Conservation (phyloP, 768 basidiomycete species). For the Agaricus bisporus region DNA sequence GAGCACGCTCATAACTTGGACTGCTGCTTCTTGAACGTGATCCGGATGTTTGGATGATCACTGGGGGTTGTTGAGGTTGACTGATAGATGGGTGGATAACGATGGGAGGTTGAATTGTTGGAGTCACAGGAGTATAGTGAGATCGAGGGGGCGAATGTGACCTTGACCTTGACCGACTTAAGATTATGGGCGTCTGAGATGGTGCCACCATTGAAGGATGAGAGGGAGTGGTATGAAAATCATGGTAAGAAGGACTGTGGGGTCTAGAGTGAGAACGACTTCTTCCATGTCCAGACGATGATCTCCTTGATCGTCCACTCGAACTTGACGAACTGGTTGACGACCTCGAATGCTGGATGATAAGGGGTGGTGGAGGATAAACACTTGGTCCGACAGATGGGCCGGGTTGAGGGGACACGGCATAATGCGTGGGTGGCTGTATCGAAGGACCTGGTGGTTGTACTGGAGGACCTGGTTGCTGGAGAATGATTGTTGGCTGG, state of each 20-base stretch:
- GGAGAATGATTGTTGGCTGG: constrained; percentile 9
- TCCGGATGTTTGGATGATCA: constrained; percentile 1
- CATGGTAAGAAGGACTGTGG: neutral
- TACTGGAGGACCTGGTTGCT: constrained; percentile 17
- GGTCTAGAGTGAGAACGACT: constrained; percentile 1
- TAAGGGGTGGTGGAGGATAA: constrained; percentile 7
- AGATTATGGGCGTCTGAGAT: constrained; percentile 7
- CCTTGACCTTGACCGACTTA: constrained; percentile 15
- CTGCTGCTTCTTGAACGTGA: neutral
- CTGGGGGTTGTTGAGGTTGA: neutral
- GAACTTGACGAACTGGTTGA: neutral
- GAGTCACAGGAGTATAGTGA: neutral
- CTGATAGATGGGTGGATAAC: neutral
- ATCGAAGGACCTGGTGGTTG: constrained; percentile 18
- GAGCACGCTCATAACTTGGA: neutral
- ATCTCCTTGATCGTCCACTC: neutral
- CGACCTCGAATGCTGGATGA: constrained; percentile 11
- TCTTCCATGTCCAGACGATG: constrained; percentile 14
- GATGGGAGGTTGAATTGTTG: neutral
- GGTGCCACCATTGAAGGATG: neutral
- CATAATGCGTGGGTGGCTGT: constrained; percentile 12
- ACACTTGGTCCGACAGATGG: neutral
- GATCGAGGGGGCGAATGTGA: constrained; percentile 13
- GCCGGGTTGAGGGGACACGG: constrained; percentile 18
- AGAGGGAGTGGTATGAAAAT: neutral